Base-by-base conservation (phyloP, 2,329 filamentous ascomycete species). In the Fusarium dimerum region DNA sequence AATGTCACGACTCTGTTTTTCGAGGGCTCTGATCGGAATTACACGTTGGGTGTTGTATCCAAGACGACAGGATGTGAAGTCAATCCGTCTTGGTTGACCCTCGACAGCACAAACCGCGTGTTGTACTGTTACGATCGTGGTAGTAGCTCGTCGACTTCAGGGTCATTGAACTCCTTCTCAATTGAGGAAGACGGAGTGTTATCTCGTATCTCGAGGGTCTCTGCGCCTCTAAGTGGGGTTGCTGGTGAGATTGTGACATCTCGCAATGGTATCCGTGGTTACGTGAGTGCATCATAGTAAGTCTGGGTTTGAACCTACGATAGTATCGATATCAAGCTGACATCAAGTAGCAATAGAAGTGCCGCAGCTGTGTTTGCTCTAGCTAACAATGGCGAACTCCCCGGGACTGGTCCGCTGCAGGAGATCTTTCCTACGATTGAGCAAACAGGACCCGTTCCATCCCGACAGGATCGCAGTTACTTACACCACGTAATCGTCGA, bases 111-210 rank as follows among this genome's bases (percentile, higher is more conserved):
- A 1, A 57, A 44, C 9, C 52, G 49, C 2, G 58, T 62, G 5
- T 58, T 64, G 3, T 64, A 64, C 40, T 64, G 62, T 20, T 49
- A 60, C 2, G 59, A 65, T 7, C 60, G 62, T 1, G 62, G 62
- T 9, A 40, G 4, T 1, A 45, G 15, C 10, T 18, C 40, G 0
- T 54, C 50, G 2, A 45, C 48, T 1, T 51, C 62, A 4, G 62
- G 62, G 1, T 57, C 62, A 0, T 9, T 65, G 11, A 64, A 64
- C 49, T 64, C 62, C 1, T 65, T 65, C 47, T 53, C 50, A 0
- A 51, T 64, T 1, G 50, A 45, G 1, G 16, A 47, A 2, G 18
- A 47, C 2, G 62, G 62, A 13, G 46, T 41, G 15, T 42, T 64
- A 6, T 47, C 36, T 3, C 51, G 40, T 5, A 44, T 64, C 26